Evolutionary conservation across 345 rosid genomes (phyloP), one percentile per base, ranked within the genome.

Genomic region (Hibiscus tridactylites): DNA sequence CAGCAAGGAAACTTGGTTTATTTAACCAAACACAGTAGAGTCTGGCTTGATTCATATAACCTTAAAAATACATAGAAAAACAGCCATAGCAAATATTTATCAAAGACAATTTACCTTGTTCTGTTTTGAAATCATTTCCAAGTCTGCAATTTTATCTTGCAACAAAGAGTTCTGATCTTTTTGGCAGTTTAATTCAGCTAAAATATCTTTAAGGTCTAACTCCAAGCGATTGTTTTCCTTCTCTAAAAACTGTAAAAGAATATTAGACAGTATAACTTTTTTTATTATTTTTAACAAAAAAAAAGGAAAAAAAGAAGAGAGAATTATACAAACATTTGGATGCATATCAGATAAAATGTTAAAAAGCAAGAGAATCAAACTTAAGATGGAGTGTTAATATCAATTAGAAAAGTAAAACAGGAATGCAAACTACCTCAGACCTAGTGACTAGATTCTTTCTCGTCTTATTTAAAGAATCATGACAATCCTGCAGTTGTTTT

Each of bases 361-460:
- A 21, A 21, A 21, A 21, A 21, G 24, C 24, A 0, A 21, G 24
- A 2, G 42, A 53, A 71, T n/a, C 11, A 26, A 21, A 16, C 46
- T 26, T 21, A 9, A 29, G 19, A 50, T 42, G 24, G 3, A n/a
- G 50, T 63, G 28, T 46, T 31, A 70, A 9, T 63, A 46, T 57
- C 19, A 70, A 28, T n/a, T 37, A 2, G 37, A 47, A 49, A 46
- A 50, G 73, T 68, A 73, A 68, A 81, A 71, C 71, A 72, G 70
- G 79, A 82, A 82, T 81, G 24, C 24, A 39, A 81, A 76, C 70
- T 87, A 91, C 96, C 97, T 93, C 89, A 63, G 89, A 88, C 87
- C 92, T 88, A 69, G 91, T 74, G 64, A 76, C 86, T 33, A 81
- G 75, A 65, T 79, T 81, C 42, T 76, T 78, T 79, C 85, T 86